phyloP scores from a whole-genome alignment of 2,329 filamentous ascomycete genomes.

The Alternaria sp. region DNA sequence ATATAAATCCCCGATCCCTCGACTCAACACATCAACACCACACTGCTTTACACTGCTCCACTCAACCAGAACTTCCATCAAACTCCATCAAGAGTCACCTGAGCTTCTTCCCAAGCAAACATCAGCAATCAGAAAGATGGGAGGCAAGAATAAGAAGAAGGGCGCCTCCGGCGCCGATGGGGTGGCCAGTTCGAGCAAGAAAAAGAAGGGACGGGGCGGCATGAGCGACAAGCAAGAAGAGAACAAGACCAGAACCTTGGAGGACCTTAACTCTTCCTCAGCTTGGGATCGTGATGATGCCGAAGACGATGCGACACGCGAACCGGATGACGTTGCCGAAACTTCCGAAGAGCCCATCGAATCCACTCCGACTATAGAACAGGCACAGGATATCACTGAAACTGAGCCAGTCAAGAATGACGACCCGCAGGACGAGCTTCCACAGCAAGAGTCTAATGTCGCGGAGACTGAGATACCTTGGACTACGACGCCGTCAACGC shows the following conservation, averaged over 20 bases:
- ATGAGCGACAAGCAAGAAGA: background rate
- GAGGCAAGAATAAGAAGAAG: background rate
- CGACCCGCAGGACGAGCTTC: background rate
- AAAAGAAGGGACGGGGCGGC: background rate
- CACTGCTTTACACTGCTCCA: background rate
- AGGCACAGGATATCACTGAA: background rate
- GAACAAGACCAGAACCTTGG: background rate
- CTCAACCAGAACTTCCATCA: background rate
- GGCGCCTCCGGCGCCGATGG: background rate
- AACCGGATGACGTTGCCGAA: background rate
- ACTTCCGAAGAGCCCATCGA: background rate
- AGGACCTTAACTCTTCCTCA: background rate
- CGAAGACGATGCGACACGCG: background rate
- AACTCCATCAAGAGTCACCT: background rate
- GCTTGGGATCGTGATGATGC: background rate
- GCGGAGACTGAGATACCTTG: background rate
- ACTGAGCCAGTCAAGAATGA: background rate
- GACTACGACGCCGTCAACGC: background rate
- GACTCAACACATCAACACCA: background rate
- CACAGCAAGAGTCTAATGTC: background rate
- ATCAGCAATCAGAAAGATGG: background rate
- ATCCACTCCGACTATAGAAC: background rate
- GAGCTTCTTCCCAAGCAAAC: background rate
- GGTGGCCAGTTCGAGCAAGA: background rate
- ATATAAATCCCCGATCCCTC: background rate